Evolutionary conservation across 2,329 filamentous ascomycete genomes (phyloP).

Genomic region (Fusarium scirpi): DNA sequence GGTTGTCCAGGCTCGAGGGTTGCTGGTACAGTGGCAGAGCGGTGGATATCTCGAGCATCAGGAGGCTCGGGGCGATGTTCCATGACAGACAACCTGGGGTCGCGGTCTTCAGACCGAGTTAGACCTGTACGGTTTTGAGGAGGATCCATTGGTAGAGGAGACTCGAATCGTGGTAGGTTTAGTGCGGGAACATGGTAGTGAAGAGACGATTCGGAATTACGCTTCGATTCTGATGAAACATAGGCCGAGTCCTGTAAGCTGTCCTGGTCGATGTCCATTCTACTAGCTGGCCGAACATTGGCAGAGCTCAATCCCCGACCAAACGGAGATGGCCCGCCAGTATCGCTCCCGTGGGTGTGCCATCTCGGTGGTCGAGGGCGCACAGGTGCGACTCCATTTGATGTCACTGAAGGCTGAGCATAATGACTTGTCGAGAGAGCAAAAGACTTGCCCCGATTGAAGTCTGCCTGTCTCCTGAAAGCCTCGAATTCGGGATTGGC

Average conservation of each 20-base stretch:
- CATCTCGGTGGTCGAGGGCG: constrained; percentile 61
- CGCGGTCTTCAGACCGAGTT: constrained; percentile 62
- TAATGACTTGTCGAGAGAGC: constrained; percentile 63
- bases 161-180: constrained; percentile 59
- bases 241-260: constrained; percentile 66
- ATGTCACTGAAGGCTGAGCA: constrained; percentile 49
- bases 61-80: constrained; percentile 59
- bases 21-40: constrained; percentile 66
- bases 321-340: constrained; percentile 52
- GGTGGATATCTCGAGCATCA: constrained; percentile 42
- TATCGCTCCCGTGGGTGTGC: constrained; percentile 62
- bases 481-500: constrained; percentile 86
- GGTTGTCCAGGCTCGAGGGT: constrained; percentile 61
- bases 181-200: constrained; percentile 54
- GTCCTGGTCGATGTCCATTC: constrained; percentile 61
- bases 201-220: constrained; percentile 63
- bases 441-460: constrained; percentile 62
- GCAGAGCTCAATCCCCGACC: constrained; percentile 39
- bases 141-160: constrained; percentile 50
- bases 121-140: constrained; percentile 46
- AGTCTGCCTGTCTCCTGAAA: constrained; percentile 79
- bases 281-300: constrained; percentile 41
- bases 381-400: constrained; percentile 42
- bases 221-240: constrained; percentile 66
- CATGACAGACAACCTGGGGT: constrained; percentile 67